Base-by-base conservation (phyloP, 2,329 filamentous ascomycete genomes). In the Leptographium procerum region DNA sequence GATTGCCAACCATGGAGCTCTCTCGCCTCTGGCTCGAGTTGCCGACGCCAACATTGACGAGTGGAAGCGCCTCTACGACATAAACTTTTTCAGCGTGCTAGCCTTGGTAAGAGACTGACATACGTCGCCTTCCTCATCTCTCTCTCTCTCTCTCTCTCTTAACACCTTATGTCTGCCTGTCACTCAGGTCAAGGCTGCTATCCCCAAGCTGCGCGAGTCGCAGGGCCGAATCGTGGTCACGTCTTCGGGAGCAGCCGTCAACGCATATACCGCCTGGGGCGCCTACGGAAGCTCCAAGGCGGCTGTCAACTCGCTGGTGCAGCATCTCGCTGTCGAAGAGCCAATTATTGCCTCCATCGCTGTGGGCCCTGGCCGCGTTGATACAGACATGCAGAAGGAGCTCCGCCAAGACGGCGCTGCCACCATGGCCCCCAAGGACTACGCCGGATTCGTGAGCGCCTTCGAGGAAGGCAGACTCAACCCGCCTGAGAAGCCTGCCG, bases 331-430 rank as follows among this genome's bases (percentile, higher is more conserved):
- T 0, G 77, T 79, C 1, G 91, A 96, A 68, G 91, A 96, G 70
- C 84, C 86, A 1, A 77, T 85, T 16, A 83, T 96, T 51, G 88
- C 82, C 0, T 85, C 83, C 14, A 73, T 96, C 0, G 78, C 88
- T 0, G 75, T 96, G 36, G 78, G 85, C 4, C 91, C 91, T 0
- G 91, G 91, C 2, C 83, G 88, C 52, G 87, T 95, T 9, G 88
- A 96, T 67, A 96, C 91, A 0, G 86, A 86, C 56, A 96, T 96
- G 91, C 91, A 96, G 70, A 79, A 79, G n/a, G 81, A 87, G 59
- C 81, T 99, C 59, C 78, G 94, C 55, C 85, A 91, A 52, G 69
- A 72, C 4, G 80, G 77, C 50, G 70, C 72, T 43, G 67, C 69
- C 2, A 70, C 69, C 57, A 84, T 84, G 81, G 67, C 75, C 55